Base-by-base conservation (phyloP, 495 filamentous ascomycete genomes). In the Talaromyces nanjingensis region DNA sequence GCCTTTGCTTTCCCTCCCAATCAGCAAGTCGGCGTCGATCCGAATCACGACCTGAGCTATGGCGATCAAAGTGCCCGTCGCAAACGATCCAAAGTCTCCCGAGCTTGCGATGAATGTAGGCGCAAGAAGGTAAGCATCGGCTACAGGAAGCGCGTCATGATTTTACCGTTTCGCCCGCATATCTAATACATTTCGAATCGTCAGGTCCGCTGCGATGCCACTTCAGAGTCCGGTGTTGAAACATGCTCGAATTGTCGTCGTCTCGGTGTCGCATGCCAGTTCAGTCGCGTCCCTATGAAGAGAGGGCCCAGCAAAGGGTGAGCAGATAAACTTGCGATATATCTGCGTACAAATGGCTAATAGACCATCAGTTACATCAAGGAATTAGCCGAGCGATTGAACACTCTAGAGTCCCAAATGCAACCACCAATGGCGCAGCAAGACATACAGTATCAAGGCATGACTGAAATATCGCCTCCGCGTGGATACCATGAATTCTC, bases 271-370 rank as follows among this genome's bases (percentile, higher is more conserved):
- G 82, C 83, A 11, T 98, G 93, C 73, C 87, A 91, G 8, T 98
- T 97, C 69, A 96, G 91, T 76, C 84, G 93, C 65, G 89, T 96
- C 47, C 93, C 93, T 2, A 91, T 96, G 85, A 98, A 98, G 74
- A 86, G 93, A 63, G 93, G 93, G 6, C 93, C 93, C 5, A 96
- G 91, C 69, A 98, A 98, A 86, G 93, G 93, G 87, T 91, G 83
- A 66, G 83, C 63, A 12, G 7, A 39, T 16, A 24, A 7, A 4
- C 29, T 31, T 29, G 27, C 24, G 22, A 5, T 27, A 6, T 2
- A 25, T n/a, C 20, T 29, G 6, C 6, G 11, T 16, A 42, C 14
- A 42, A 42, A 42, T 6, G 3, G 14, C 37, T 29, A 29, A 63
- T 70, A 47, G 60, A 65, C 56, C 29, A 62, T 18, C 69, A 93